Evolutionary conservation across 2,329 filamentous ascomycete species (phyloP).

Genomic region (Talaromyces pinophilus): DNA sequence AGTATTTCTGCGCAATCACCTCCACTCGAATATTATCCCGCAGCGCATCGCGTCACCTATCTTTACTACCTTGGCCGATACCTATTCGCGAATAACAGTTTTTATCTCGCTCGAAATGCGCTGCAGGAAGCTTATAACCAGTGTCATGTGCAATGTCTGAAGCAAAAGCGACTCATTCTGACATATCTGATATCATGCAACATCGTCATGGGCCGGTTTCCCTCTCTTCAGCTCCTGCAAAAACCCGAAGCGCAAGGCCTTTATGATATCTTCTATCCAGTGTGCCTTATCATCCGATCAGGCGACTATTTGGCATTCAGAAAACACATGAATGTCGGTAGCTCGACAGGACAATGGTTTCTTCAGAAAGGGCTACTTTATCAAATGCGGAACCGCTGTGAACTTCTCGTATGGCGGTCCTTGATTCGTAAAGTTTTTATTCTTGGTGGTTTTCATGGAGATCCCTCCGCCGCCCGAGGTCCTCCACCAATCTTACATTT

Average conservation of each 20-base stretch:
- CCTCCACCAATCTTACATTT: constrained; percentile 74
- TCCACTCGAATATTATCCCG: constrained; percentile 77
- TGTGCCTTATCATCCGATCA: constrained; percentile 69
- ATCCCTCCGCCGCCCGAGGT: constrained; percentile 47
- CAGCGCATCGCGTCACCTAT: constrained; percentile 84
- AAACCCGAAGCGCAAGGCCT: constrained; percentile 70
- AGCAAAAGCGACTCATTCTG: constrained; percentile 76
- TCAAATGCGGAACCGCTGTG: constrained; percentile 72
- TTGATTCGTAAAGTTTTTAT: constrained; percentile 77
- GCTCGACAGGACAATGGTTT: constrained; percentile 68
- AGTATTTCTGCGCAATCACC: constrained; percentile 84
- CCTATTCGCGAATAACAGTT: constrained; percentile 82
- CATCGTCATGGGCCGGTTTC: constrained; percentile 81
- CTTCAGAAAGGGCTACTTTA: constrained; percentile 73
- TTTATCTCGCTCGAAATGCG: constrained; percentile 71
- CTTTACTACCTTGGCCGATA: constrained; percentile 93
- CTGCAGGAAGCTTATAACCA: constrained; percentile 79
- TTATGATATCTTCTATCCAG: constrained; percentile 66
- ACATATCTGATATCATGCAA: constrained; percentile 82
- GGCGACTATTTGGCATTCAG: constrained; percentile 78
- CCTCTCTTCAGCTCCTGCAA: constrained; percentile 64
- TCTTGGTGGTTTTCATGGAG: constrained; percentile 71
- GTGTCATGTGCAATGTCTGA: constrained; percentile 59
- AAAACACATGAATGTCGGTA: constrained; percentile 60
- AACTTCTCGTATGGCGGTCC: constrained; percentile 81